These are phyloP conservation scores for Neofusicoccum cordaticola DNA, from an alignment of 2,329 filamentous ascomycete genomes.

Conservation along the genomic window DNA sequence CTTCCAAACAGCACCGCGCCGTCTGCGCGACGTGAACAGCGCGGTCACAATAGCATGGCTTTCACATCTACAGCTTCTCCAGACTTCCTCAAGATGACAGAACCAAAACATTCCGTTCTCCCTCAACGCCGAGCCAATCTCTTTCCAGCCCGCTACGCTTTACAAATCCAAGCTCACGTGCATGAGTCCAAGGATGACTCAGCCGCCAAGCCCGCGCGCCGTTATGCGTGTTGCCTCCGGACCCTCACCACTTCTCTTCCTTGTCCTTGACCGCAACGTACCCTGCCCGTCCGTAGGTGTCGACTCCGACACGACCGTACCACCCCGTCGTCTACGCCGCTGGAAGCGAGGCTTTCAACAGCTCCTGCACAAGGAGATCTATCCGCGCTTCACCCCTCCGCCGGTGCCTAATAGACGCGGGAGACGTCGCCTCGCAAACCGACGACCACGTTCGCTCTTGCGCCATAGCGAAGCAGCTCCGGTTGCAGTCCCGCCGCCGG, in stretches of 20 bases:
- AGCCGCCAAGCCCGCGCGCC: background rate
- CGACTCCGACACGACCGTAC: background rate
- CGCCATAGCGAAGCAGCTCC: background rate
- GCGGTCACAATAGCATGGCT: background rate
- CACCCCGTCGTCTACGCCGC: background rate
- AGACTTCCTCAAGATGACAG: background rate
- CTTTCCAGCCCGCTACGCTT: background rate
- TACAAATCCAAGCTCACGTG: background rate
- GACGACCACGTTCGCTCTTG: background rate
- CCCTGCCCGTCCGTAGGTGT: too few relatives aligned
- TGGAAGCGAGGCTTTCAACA: background rate
- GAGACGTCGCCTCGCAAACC: background rate
- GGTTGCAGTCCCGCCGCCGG: background rate
- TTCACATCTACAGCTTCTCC: background rate
- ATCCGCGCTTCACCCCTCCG: background rate
- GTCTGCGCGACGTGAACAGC: background rate
- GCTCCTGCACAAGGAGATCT: too few relatives aligned
- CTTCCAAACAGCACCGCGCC: background rate
- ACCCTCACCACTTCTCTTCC: conserved; percentile 3
- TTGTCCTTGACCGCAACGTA: conserved; percentile 5
- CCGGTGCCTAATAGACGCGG: background rate
- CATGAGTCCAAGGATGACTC: background rate
- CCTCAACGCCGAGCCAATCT: background rate
- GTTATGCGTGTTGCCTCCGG: background rate
- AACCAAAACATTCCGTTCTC: background rate